Percentiles rank a stretch among this genome's conserved stretches.
These are phyloP conservation scores for Ustilago cynodontis DNA, from an alignment of 1,284 basidiomycete species.

Conservation along the genomic window DNA sequence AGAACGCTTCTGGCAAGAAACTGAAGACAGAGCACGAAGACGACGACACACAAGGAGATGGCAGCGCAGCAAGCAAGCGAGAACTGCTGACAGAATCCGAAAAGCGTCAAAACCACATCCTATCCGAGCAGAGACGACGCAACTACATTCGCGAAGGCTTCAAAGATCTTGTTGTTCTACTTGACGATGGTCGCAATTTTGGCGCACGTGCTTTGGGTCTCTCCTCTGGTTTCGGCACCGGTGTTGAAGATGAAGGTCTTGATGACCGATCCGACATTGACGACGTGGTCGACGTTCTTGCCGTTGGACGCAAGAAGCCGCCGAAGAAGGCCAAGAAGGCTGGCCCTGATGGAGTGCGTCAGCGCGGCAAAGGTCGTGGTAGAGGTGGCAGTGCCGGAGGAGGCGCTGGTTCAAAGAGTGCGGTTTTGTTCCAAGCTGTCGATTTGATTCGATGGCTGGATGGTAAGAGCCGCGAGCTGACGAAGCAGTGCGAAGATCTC, in stretches of 20 bases:
- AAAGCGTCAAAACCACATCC: slow-evolving; percentile 66
- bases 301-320: slow-evolving; percentile 54
- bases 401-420: slow-evolving; percentile 65
- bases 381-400: slow-evolving; percentile 67
- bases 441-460: slow-evolving; percentile 68
- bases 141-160: slow-evolving; percentile 69
- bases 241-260: slow-evolving; percentile 67
- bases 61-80: slow-evolving; percentile 30
- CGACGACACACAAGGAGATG: slow-evolving; percentile 19
- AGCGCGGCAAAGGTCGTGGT: slow-evolving; percentile 64
- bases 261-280: slow-evolving; percentile 65
- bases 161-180: slow-evolving; percentile 65
- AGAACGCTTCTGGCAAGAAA: slow-evolving; percentile 48
- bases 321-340: slow-evolving; percentile 56
- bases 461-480: slow-evolving; percentile 55
- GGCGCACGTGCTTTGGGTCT: slow-evolving; percentile 68
- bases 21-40: slow-evolving; percentile 58
- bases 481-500: slow-evolving; percentile 53
- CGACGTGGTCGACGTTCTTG: slow-evolving; percentile 54
- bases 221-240: slow-evolving; percentile 64
- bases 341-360: slow-evolving; percentile 46
- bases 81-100: slow-evolving; percentile 63
- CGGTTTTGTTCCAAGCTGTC: slow-evolving; percentile 68
- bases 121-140: slow-evolving; percentile 65
- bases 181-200: slow-evolving; percentile 64